phyloP scores from a whole-genome alignment of 306 rosid species.

The Cucumis sativus region Cucumber_9930_V3 NC_026661.2:20214001-20214500 shows the following conservation, averaged over 20 bases:
- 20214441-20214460: not conserved
- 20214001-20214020: not conserved
- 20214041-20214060: not conserved
- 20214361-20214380: too few relatives aligned
- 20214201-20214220: slow-evolving; percentile 4
- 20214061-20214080: not conserved
- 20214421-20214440: not conserved
- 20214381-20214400: not conserved
- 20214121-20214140: not conserved
- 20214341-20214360: too few relatives aligned
- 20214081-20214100: not conserved
- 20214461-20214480: slow-evolving; percentile 6
- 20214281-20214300: slow-evolving; percentile 98
- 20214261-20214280: slow-evolving; percentile 90
- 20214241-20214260: slow-evolving; percentile 58
- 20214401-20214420: not conserved
- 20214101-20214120: not conserved
- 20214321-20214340: not conserved
- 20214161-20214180: not conserved
- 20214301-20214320: not conserved
- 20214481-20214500: slow-evolving; percentile 92
- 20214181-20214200: not conserved
- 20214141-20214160: not conserved
- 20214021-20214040: not conserved
- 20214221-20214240: slow-evolving; percentile 78